Evolutionary conservation across 352 stramenopile genomes (phyloP).

Genomic region (Pythium monospermum): DNA sequence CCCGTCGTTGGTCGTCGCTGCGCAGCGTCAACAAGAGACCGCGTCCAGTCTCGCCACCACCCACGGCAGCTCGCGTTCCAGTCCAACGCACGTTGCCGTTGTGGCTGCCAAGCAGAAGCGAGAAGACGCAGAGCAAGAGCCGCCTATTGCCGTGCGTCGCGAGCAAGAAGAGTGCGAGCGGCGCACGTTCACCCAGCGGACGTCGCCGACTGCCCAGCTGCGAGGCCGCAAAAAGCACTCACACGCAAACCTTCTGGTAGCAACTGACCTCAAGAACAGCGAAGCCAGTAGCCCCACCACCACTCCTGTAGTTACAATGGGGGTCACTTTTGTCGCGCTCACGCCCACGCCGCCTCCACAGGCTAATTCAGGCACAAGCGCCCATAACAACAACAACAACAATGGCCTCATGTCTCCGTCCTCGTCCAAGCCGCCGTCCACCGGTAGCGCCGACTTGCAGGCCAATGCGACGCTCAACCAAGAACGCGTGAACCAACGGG

Average conservation of each 20-base stretch:
- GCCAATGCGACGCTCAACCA: conserved; percentile 39
- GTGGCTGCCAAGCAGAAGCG: conserved; percentile 15
- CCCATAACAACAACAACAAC: not conserved
- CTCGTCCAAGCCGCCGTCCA: conserved; percentile 3
- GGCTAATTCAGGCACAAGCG: conserved; percentile 4
- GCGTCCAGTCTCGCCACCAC: not conserved
- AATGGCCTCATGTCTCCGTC: not conserved
- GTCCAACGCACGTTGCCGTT: not conserved
- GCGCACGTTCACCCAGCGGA: conserved; percentile 15
- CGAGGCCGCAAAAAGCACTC: conserved; percentile 18
- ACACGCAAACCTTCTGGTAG: too few relatives aligned
- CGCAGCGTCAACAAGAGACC: not conserved
- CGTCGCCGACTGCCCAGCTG: conserved; percentile 14
- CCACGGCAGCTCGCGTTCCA: not conserved
- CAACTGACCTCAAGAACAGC: too few relatives aligned
- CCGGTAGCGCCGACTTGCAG: conserved; percentile 13
- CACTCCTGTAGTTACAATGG: conserved; percentile 6
- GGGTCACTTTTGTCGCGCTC: conserved; percentile 17
- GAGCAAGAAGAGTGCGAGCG: conserved; percentile 18
- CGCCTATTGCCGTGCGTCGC: conserved; percentile 4
- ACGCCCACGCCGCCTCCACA: conserved; percentile 13
- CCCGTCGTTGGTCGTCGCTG: conserved; percentile 11
- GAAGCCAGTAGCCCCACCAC: not conserved
- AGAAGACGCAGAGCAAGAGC: conserved; percentile 15
- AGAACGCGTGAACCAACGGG: conserved; percentile 56